A percentile compares a stretch with the other conserved stretches of the same genome.
Evolutionary conservation across 805 yeast species (phyloP).

Genomic region (Ogataea pignaliae): DNA sequence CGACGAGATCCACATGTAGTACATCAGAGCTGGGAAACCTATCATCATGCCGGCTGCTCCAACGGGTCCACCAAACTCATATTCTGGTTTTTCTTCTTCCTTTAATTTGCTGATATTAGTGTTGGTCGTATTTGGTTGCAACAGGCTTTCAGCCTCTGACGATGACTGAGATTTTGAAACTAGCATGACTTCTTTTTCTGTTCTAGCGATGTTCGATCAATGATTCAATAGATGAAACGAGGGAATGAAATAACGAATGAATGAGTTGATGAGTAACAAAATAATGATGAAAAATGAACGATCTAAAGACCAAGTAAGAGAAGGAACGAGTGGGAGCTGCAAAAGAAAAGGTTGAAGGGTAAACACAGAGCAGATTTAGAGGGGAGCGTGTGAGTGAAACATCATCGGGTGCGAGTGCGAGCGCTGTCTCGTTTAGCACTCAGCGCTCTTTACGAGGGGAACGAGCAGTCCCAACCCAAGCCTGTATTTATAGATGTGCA

Average conservation of each 20-base stretch:
- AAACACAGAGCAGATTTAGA: background rate
- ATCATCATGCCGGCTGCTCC: conserved; percentile 91
- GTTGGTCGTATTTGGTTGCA: background rate
- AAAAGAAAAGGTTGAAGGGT: background rate
- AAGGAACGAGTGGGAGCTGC: background rate
- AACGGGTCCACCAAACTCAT: conserved; percentile 89
- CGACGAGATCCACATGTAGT: conserved; percentile 93
- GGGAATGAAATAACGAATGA: background rate
- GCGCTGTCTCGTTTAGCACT: background rate
- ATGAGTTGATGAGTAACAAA: background rate
- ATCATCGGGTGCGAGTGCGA: too few species aligned
- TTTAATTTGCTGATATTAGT: background rate
- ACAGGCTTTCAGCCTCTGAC: too few species aligned
- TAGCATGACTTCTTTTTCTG: too few species aligned
- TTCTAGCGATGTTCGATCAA: too few species aligned
- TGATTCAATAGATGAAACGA: too few species aligned
- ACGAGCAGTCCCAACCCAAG: too few species aligned
- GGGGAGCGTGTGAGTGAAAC: background rate
- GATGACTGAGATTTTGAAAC: too few species aligned
- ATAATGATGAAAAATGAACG: background rate
- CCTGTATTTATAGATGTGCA: too few species aligned
- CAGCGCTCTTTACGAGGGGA: too few species aligned
- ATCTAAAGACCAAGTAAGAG: background rate
- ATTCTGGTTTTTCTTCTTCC: conserved; percentile 35
- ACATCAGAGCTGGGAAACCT: conserved; percentile 92